Percentiles rank a stretch among this genome's conserved stretches.
Evolutionary conservation across 495 filamentous ascomycete genomes (phyloP).

Genomic region (Tirmania nivea): DNA sequence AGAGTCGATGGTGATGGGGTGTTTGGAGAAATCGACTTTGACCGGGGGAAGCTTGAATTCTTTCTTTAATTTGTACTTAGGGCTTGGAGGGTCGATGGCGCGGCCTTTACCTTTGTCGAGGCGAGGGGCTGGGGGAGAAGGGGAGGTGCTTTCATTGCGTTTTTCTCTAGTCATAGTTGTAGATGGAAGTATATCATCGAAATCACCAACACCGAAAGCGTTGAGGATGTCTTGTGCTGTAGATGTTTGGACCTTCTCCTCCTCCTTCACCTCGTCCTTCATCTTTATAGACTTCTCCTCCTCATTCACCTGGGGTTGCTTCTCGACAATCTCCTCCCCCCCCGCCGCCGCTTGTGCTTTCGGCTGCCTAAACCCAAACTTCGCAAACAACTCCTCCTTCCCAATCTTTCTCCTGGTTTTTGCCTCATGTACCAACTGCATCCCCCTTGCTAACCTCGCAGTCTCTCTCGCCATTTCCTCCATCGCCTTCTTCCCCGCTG

Average conservation of each 20-base stretch:
- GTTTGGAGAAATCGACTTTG: slow-evolving; percentile 2
- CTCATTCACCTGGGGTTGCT: slow-evolving; percentile 3
- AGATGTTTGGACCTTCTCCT: not conserved
- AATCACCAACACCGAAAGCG: slow-evolving; percentile 4
- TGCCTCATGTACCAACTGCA: slow-evolving; percentile 79
- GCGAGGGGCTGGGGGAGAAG: slow-evolving; percentile 14
- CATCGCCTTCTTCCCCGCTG: slow-evolving; percentile 87
- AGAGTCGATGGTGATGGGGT: slow-evolving; percentile 10
- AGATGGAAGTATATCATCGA: slow-evolving; percentile 9
- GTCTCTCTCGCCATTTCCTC: slow-evolving; percentile 83
- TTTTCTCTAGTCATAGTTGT: too few species aligned
- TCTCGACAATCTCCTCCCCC: too few species aligned
- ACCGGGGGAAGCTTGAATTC: slow-evolving; percentile 2
- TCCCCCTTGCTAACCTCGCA: slow-evolving; percentile 67
- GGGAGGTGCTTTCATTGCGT: too few species aligned
- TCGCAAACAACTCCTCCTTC: slow-evolving; percentile 61
- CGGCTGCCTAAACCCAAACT: slow-evolving; percentile 47
- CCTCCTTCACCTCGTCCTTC: slow-evolving; percentile 20
- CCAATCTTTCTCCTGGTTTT: slow-evolving; percentile 81
- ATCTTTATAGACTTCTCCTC: not conserved
- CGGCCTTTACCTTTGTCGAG: slow-evolving; percentile 37
- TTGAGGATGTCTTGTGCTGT: too few species aligned
- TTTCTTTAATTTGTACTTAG: slow-evolving; percentile 14
- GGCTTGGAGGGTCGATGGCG: slow-evolving; percentile 10
- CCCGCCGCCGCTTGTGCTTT: not conserved